Evolutionary conservation across 805 yeast species (phyloP), one percentile per base, ranked within the genome.

Genomic region (Suhomyces pyralidae): DNA sequence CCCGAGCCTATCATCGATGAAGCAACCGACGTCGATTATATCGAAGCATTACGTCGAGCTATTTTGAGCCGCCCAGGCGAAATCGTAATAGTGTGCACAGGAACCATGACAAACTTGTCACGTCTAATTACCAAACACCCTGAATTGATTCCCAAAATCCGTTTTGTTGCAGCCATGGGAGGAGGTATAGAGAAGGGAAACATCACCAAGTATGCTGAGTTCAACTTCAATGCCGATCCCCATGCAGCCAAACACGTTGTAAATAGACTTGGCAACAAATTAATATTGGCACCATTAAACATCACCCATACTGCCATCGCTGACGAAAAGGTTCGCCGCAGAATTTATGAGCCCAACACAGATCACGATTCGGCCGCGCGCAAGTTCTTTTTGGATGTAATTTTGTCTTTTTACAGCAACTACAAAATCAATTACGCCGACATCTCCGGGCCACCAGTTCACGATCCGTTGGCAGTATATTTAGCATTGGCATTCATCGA

Each of bases 201-300:
- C 59, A 61, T 70, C 51, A 77, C 83, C 3, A 68, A 71, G 17
- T 76, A 74, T 46, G 83, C 93, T 5, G 96, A 90, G 65, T 90
- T 88, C 73, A 90, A 90, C 67, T 76, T 88, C 36, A 78, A 80
- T 73, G 76, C 82, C 49, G 97, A 90, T 65, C 90, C 96, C 1
- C 76, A 78, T 40, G 96, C 96, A 5, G 89, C 96, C 0, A 68
- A 80, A 24, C 63, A 68, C 14, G 77, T 90, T 2, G 68, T 90
- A 5, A 83, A 83, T 60, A 67, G 71, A 0, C 63, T 68, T 0
- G 61, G 88, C 15, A 68, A 76, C 12, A 84, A 81, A 60, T 74
- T 79, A 12, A 61, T 86, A 3, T 64, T 88, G 45, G 77, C 81
- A 7, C 91, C 94, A 1, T 68, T 90, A 50, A 86, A 89, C 64